phyloP scores from a whole-genome alignment of 2,329 filamentous ascomycete genomes.

The Ophiocordyceps robertsii region DNA sequence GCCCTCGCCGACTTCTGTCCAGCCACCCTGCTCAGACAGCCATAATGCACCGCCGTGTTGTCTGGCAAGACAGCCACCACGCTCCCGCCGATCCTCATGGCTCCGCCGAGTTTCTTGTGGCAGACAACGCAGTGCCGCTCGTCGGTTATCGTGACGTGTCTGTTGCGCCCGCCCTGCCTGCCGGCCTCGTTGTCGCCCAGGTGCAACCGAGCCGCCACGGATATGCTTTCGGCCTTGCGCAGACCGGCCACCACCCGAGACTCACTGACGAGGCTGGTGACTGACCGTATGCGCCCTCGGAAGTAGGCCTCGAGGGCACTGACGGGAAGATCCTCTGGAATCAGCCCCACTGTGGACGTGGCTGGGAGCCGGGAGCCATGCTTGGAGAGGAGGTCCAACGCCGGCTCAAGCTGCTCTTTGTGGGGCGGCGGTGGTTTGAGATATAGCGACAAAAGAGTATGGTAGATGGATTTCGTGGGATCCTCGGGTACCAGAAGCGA shows the following conservation, averaged over 20 bases:
- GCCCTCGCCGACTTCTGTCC: conserved; percentile 19
- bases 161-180: conserved; percentile 38
- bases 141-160: conserved; percentile 69
- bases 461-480: conserved; percentile 68
- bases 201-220: conserved; percentile 57
- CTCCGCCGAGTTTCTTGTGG: conserved; percentile 77
- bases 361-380: conserved; percentile 88
- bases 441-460: conserved; percentile 81
- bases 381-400: conserved; percentile 75
- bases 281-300: conserved; percentile 73
- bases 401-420: conserved; percentile 60
- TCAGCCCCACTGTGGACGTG: conserved; percentile 69
- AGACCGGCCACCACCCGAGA: conserved; percentile 65
- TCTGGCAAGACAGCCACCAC: conserved; percentile 85
- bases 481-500: conserved; percentile 28
- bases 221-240: conserved; percentile 66
- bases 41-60: conserved; percentile 69
- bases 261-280: conserved; percentile 71
- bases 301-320: conserved; percentile 81
- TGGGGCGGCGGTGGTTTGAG: conserved; percentile 66
- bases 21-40: conserved; percentile 48
- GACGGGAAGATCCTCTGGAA: conserved; percentile 69
- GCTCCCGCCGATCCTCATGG: conserved; percentile 76
- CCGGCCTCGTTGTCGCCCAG: conserved; percentile 53
- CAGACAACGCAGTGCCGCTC: conserved; percentile 86